Evolutionary conservation across 805 yeast species (phyloP), one percentile per base, ranked within the genome.

Genomic region (Metschnikowia sp.): DNA sequence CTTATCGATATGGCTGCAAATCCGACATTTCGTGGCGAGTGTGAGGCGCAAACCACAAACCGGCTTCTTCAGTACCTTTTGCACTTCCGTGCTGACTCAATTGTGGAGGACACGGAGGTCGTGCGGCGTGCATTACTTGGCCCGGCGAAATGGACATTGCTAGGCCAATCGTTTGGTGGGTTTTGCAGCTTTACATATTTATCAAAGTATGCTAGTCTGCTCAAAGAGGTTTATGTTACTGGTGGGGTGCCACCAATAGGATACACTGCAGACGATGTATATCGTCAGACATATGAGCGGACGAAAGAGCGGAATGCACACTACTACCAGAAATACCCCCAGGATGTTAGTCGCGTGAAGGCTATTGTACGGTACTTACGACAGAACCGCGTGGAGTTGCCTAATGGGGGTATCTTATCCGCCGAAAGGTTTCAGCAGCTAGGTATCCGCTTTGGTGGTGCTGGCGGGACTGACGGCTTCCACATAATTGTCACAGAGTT

Each of bases 161-260:
- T 76, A 32, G 86, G 84, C 9, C 83, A 79, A 55, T 75, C 81
- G 2, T 78, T 70, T 54, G 83, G 84, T 22, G 84, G 84, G 0
- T 80, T 78, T 51, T 71, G 79, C 53, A 60, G 70, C 18, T 67
- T 74, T 52, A 75, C 79, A 3, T 80, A 80, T 55, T 58, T 77
- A 15, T 77, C 83, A 3, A 64, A 65, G 46, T 74, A 62, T 51
- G 74, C 80, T 1, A 58, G 59, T 1, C 63, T 76, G 2, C 49
- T 81, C 28, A 65, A 65, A 36, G 73, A 70, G 42, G 76, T 76
- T 1, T 55, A 81, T 13, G 59, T 80, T 22, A 74, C 85, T 0
- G 86, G 83, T 1, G 86, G 85, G 6, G 68, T 81, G 11, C 84
- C 86, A 2, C 84, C 85, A 1, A 58, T 81, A 13, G 67, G 65